Conservation (phyloP, 2,329 filamentous ascomycete species). For the Penicillium freii region DNA sequence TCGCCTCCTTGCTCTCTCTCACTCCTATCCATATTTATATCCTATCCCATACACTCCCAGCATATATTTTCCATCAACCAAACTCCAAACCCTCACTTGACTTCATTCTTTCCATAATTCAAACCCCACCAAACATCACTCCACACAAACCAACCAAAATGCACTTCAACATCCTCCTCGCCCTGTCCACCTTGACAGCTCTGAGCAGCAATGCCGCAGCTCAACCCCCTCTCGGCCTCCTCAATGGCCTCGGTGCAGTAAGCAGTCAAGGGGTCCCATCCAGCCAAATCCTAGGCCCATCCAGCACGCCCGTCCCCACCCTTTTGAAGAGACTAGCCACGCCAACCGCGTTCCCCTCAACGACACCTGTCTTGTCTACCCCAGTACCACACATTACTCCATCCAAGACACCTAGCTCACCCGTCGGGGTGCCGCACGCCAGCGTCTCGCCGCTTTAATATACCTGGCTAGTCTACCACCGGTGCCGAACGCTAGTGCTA, state of each 20-base stretch:
- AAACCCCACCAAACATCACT: not conserved
- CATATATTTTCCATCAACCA: too few relatives aligned
- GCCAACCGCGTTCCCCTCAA: not conserved
- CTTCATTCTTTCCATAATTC: not conserved
- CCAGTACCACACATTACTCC: too few relatives aligned
- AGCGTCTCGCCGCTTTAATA: too few relatives aligned
- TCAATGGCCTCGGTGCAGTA: not conserved
- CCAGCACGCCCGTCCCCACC: not conserved
- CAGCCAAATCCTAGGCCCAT: not conserved
- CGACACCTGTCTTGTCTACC: not conserved
- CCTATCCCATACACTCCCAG: not conserved
- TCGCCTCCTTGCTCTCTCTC: not conserved
- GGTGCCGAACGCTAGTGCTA: not conserved
- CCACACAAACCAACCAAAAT: not conserved
- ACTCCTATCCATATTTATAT: not conserved
- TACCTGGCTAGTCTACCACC: too few relatives aligned
- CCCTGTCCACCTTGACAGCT: not conserved
- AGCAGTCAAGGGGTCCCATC: not conserved
- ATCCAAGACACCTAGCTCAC: too few relatives aligned
- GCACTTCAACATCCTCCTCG: slow-evolving; percentile 1
- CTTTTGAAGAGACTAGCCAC: not conserved
- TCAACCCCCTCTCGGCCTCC: not conserved
- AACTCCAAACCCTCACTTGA: not conserved
- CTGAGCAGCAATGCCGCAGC: not conserved
- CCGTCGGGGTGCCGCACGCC: too few relatives aligned